Base-by-base conservation (phyloP, 2,329 filamentous ascomycete genomes). In the Fusarium tuaranense region DNA sequence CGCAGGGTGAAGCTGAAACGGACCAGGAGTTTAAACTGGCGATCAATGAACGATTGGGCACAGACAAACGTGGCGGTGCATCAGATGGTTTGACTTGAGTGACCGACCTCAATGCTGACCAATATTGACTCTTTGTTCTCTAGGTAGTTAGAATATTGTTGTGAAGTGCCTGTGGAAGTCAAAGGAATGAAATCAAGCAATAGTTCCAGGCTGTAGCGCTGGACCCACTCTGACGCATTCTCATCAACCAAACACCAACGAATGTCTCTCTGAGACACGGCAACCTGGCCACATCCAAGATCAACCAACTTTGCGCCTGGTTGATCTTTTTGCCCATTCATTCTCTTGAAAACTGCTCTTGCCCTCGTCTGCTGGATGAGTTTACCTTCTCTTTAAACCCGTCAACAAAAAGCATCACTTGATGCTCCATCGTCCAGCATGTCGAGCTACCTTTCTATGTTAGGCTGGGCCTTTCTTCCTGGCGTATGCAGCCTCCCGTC, bases 391-490 rank as follows among this genome's bases (percentile, higher is more conserved):
- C 27, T 20, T 44, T 22, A 22, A 36, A 62, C 25, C 20, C 14
- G 32, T 34, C 14, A 34, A 22, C 41, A 55, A 63, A 27, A 27
- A 7, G 64, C 65, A 69, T 67, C 62, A 32, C 67, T 64, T 69
- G 67, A 78, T 78, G 78, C 75, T 65, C 51, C 55, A 30, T 34
- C 61, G 67, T 66, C 72, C 72, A 80, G 44, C 72, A 90, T 90
- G 88, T 88, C 88, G 36, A 81, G 84, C 63, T 76, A 89, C 61
- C 82, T 90, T 62, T 89, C 88, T 68, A 82, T 90, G 51, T 67
- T 89, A 76, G 88, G 88, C 78, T 91, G 89, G 89, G 84, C 84
- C 69, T 90, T 90, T 77, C 85, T 90, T 59, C 88, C 89, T 55
- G 84, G 85, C 63, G 88, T 89, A 81, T 59, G 87, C 69, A 16